phyloP scores from a whole-genome alignment of 805 yeast species.

The Hanseniaspora opuntiae region DNA sequence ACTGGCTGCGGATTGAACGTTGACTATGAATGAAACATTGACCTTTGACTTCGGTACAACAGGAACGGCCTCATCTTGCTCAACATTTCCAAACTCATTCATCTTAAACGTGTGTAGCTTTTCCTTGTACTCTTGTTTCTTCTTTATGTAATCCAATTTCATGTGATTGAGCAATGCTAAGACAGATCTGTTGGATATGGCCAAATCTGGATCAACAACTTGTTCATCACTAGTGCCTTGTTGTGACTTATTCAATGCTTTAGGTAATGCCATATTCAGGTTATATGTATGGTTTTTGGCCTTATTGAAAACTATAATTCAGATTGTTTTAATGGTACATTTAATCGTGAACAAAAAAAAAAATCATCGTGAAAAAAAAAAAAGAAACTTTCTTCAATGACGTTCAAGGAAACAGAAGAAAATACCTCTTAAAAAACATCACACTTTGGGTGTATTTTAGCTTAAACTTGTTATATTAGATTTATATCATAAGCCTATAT shows the following conservation, averaged over 20 bases:
- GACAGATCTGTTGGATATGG: constrained; percentile 3
- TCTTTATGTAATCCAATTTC: constrained; percentile 2
- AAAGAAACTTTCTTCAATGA: too few relatives aligned
- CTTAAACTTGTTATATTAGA: constrained; percentile 1
- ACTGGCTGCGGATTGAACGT: constrained; percentile 9
- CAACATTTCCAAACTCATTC: not conserved
- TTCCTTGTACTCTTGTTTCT: not conserved
- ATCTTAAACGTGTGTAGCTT: not conserved
- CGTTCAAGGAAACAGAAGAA: not conserved
- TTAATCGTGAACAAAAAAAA: too few relatives aligned
- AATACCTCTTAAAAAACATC: not conserved
- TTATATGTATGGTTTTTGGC: too few relatives aligned
- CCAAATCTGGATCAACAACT: not conserved
- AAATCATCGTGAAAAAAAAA: too few relatives aligned
- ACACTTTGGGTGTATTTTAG: not conserved
- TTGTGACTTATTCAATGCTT: not conserved
- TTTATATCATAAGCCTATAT: constrained; percentile 6
- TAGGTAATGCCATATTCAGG: not conserved
- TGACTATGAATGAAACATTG: constrained; percentile 8
- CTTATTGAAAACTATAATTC: too few relatives aligned
- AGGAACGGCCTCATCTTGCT: not conserved
- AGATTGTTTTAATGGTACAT: too few relatives aligned
- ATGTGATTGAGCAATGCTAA: constrained; percentile 6
- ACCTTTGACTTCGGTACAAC: constrained; percentile 3
- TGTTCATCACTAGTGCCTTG: not conserved